phyloP scores from a whole-genome alignment of 2,329 filamentous ascomycete genomes.

The Xylaria digitata region DNA sequence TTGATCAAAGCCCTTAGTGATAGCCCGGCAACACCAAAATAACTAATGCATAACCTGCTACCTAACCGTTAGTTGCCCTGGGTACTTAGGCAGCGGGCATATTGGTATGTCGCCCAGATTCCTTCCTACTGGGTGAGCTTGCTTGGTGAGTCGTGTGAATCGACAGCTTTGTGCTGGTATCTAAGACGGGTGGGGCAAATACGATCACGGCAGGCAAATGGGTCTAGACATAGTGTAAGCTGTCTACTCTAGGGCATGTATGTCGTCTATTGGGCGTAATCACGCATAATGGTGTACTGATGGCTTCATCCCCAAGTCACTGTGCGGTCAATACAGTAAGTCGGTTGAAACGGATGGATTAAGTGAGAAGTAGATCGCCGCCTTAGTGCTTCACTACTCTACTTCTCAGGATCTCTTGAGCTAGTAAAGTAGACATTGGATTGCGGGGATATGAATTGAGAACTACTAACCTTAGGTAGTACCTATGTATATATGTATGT shows the following conservation, averaged over 20 bases:
- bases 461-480: neutral
- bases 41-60: conserved; percentile 9
- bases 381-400: conserved; percentile 16
- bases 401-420: conserved; percentile 2
- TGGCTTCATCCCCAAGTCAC: conserved; percentile 32
- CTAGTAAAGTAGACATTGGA: neutral
- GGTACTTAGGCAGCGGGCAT: conserved; percentile 6
- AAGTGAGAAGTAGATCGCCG: conserved; percentile 21
- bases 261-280: conserved; percentile 20
- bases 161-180: neutral
- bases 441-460: no score
- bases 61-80: neutral
- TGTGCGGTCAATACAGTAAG: conserved; percentile 36
- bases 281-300: conserved; percentile 33
- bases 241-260: neutral
- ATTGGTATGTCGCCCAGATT: neutral
- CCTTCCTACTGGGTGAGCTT: conserved; percentile 11
- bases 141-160: neutral
- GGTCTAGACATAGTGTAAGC: neutral
- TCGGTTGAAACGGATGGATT: conserved; percentile 26
- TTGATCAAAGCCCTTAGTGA: neutral
- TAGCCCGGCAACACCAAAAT: neutral
- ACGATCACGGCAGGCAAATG: conserved; percentile 23
- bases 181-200: conserved; percentile 4
- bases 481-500: no score